A percentile compares a stretch with the other conserved stretches of the same genome.
These are phyloP conservation scores for Penicillium sp. DNA, from an alignment of 2,329 filamentous ascomycete genomes.

Conservation along the genomic window DNA sequence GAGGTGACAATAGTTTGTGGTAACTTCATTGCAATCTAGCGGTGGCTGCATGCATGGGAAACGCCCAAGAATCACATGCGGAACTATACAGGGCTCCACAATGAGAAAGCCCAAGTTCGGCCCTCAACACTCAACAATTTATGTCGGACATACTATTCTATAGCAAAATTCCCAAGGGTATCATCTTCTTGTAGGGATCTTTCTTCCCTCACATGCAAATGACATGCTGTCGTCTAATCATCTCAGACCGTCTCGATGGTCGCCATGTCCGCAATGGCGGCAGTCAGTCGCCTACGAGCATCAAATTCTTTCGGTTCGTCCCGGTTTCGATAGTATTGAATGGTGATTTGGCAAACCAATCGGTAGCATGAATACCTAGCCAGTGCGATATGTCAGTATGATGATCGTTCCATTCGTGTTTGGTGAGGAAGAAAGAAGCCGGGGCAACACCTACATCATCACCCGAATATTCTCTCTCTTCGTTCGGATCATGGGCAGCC, in stretches of 20 bases:
- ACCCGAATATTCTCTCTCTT: slow-evolving; percentile 33
- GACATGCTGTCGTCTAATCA: slow-evolving; percentile 3
- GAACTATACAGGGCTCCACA: slow-evolving; percentile 5
- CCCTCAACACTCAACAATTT: not conserved
- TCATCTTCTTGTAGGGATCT: slow-evolving; percentile 3
- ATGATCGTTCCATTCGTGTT: not conserved
- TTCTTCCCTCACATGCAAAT: not conserved
- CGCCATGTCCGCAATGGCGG: slow-evolving; percentile 33
- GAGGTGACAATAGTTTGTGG: not conserved
- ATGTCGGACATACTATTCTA: slow-evolving; percentile 3
- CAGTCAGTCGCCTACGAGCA: slow-evolving; percentile 38
- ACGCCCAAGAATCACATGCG: slow-evolving; percentile 15
- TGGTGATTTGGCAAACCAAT: slow-evolving; percentile 37
- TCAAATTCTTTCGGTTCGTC: slow-evolving; percentile 39
- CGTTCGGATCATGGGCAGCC: slow-evolving; percentile 24
- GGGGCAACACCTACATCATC: slow-evolving; percentile 34
- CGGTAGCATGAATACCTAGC: slow-evolving; percentile 44
- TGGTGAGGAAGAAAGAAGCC: not conserved
- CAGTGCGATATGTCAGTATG: not conserved
- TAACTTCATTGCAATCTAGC: not conserved
- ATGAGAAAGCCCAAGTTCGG: not conserved
- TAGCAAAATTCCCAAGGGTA: not conserved
- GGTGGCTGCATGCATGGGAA: not conserved
- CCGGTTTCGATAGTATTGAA: slow-evolving; percentile 43
- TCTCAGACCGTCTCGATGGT: slow-evolving; percentile 17